Percentiles rank a stretch among this genome's conserved stretches.
These are phyloP conservation scores for Phallus indusiatus DNA, from an alignment of 768 basidiomycete species.

Conservation along the genomic window DNA sequence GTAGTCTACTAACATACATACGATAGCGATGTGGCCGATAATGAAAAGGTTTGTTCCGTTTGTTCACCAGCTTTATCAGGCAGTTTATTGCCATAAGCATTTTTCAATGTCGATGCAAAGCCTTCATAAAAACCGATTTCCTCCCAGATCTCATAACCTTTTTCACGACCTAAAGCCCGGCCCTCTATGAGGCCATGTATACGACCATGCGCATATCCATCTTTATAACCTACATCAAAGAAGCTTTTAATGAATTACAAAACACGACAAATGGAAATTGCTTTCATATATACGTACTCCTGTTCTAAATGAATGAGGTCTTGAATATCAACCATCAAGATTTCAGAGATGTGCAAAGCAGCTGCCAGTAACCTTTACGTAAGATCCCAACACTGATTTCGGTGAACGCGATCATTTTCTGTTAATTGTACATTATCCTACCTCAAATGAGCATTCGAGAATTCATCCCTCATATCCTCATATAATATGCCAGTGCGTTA, in stretches of 20 bases:
- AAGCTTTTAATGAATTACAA: slow-evolving; percentile 38
- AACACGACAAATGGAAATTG: not conserved
- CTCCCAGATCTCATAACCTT: slow-evolving; percentile 95
- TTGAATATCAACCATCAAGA: slow-evolving; percentile 6
- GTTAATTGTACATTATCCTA: no score
- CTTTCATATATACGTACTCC: slow-evolving; percentile 8
- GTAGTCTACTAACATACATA: not conserved
- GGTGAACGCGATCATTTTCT: no score
- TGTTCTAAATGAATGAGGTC: slow-evolving; percentile 15
- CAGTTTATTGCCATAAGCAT: slow-evolving; percentile 32
- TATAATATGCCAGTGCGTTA: no score
- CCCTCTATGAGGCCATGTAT: slow-evolving; percentile 91
- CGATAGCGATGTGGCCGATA: not conserved
- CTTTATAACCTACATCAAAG: slow-evolving; percentile 66
- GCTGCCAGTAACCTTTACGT: no score
- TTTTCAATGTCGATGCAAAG: slow-evolving; percentile 63
- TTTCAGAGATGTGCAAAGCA: no score
- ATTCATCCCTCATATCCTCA: no score
- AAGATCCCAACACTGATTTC: no score
- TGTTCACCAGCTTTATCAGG: slow-evolving; percentile 39
- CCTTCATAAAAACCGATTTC: slow-evolving; percentile 93
- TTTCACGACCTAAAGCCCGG: slow-evolving; percentile 76
- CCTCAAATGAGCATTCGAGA: no score
- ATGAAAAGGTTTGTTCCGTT: not conserved
- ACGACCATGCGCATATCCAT: slow-evolving; percentile 76